Evolutionary conservation across 495 filamentous ascomycete species (phyloP), one percentile per base, ranked within the genome.

Genomic region (Lichina pygmaea): DNA sequence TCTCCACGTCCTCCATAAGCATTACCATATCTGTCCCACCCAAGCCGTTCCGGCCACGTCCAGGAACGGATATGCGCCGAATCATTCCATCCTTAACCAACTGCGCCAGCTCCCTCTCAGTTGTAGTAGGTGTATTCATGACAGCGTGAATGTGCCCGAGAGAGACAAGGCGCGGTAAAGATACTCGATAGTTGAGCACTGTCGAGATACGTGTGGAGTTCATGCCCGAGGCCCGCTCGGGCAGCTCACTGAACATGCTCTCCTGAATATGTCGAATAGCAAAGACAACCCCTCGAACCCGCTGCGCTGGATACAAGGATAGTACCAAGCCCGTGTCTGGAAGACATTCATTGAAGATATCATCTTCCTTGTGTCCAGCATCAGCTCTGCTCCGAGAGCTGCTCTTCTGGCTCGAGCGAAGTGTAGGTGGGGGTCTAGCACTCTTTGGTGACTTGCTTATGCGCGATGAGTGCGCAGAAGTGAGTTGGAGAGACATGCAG

Each of bases 61-160:
- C 67, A 6, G 78, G 73, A 7, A 91, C 65, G 2, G 72, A 62
- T 33, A 91, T 58, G 49, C 74, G 75, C 43, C 78, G 66, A 3
- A 85, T 52, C 3, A 63, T 62, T 7, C 81, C 81, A 2, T 58
- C 51, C 34, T 61, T 63, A 6, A 73, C 58, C 16, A 85, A 57
- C 44, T 75, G 67, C 16, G 73, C 72, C 30, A 86, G 68, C 56
- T 83, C 81, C 42, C 77, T 65, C 58, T 91, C 84, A 4, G 73
- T 73, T 41, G 63, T 64, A 6, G 82, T 85, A 1, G 78, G 71
- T 8, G 72, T 71, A 45, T 66, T 60, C 13, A 75, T 59, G 7
- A 85, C 51, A 0, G 75, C 72, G 55, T 81, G 75, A 6, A 89
- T 54, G 60, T 91, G 81, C 24, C 75, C 66, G 6, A 78, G 62